Conservation (phyloP, 805 yeast genomes). For the Kuraishia hungarica region DNA sequence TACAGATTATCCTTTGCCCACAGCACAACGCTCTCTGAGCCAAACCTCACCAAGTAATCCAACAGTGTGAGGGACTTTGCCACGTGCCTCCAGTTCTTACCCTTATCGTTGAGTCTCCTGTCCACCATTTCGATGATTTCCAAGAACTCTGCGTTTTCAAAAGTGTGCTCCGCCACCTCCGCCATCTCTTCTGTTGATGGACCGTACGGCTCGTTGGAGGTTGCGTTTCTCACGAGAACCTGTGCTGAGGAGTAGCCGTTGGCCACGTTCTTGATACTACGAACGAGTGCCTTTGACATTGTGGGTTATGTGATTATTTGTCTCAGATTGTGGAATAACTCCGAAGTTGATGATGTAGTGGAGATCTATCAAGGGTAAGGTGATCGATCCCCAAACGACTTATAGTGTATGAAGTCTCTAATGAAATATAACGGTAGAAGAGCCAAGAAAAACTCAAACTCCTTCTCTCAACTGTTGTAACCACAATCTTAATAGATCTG, state of each 20-base stretch:
- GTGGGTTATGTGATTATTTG: not conserved
- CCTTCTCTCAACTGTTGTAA: too few species aligned
- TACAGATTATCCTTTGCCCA: conserved; percentile 91
- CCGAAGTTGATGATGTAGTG: too few species aligned
- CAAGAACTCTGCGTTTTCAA: conserved; percentile 62
- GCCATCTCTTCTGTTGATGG: conserved; percentile 81
- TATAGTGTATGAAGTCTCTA: too few species aligned
- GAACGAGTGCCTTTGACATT: conserved; percentile 73
- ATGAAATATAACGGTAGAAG: too few species aligned
- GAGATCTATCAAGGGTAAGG: too few species aligned
- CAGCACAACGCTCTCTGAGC: conserved; percentile 79
- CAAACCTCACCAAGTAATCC: conserved; percentile 78
- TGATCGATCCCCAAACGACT: too few species aligned
- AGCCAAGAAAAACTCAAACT: too few species aligned
- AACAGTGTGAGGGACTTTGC: conserved; percentile 86
- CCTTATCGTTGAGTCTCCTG: conserved; percentile 87
- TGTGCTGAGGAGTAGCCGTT: conserved; percentile 86
- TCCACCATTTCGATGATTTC: conserved; percentile 94
- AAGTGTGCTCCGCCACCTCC: conserved; percentile 70
- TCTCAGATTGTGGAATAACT: too few species aligned
- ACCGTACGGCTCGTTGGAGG: conserved; percentile 79
- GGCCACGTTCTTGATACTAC: conserved; percentile 82
- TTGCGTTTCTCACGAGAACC: conserved; percentile 83
- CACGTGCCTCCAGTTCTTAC: conserved; percentile 95
- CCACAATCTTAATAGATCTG: too few species aligned